Evolutionary conservation across 768 basidiomycete genomes (phyloP).

Genomic region (Kondoa subrosea): DNA sequence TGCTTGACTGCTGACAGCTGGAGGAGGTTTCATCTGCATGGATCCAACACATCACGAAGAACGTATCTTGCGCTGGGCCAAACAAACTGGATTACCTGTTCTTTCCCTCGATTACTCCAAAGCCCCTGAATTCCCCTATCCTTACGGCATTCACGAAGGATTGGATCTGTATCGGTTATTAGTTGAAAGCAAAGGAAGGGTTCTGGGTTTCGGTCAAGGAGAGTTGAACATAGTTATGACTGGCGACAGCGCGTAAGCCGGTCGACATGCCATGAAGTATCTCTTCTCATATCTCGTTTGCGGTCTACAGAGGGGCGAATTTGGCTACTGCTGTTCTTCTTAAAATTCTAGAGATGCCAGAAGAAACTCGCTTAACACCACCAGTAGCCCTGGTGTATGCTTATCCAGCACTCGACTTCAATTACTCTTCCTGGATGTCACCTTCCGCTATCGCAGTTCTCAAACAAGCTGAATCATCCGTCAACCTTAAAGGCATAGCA

Average conservation of each 20-base stretch:
- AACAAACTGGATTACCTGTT: slow-evolving; percentile 57
- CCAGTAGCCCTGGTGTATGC: slow-evolving; percentile 72
- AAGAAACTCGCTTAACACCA: slow-evolving; percentile 41
- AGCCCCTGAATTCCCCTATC: slow-evolving; percentile 88
- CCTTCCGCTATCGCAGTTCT: slow-evolving; percentile 62
- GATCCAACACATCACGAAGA: slow-evolving; percentile 92
- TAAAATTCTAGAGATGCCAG: slow-evolving; percentile 55
- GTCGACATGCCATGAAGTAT: neutral
- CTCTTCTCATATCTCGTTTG: no score
- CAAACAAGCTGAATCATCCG: slow-evolving; percentile 61
- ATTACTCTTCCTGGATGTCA: slow-evolving; percentile 61
- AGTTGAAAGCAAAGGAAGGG: slow-evolving; percentile 56
- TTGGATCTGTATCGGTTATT: slow-evolving; percentile 76
- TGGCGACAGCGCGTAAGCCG: slow-evolving; percentile 90
- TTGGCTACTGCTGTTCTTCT: slow-evolving; percentile 69
- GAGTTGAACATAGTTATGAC: slow-evolving; percentile 65
- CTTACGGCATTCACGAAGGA: slow-evolving; percentile 85
- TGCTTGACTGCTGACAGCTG: slow-evolving; percentile 82
- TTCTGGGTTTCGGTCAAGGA: slow-evolving; percentile 58
- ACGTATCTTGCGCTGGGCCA: slow-evolving; percentile 69
- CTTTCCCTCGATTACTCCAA: slow-evolving; percentile 87
- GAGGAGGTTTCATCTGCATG: slow-evolving; percentile 95
- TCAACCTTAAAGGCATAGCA: slow-evolving; percentile 54
- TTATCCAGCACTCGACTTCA: slow-evolving; percentile 89
- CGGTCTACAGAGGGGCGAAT: slow-evolving; percentile 57